Evolutionary conservation across 768 basidiomycete species (phyloP), one percentile per base, ranked within the genome.

Genomic region (Suillus spraguei): DNA sequence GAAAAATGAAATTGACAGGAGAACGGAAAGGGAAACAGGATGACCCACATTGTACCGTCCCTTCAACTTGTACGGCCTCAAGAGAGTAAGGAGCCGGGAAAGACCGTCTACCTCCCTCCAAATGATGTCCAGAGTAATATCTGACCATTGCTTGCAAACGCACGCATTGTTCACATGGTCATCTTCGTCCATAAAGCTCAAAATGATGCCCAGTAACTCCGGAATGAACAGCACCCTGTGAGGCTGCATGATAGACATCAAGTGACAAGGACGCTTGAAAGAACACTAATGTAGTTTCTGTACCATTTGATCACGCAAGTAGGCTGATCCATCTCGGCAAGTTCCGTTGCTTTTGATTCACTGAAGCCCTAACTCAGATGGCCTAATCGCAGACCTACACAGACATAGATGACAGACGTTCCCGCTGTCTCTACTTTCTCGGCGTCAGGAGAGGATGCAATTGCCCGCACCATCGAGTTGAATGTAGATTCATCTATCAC

Each of bases 361-460:
- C 28, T 28, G 28, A 28, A 28, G 28, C 28, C 28, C 28, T 28
- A 4, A 28, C 28, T 28, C 28, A 28, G 28, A 28, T 28, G 28
- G 28, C 28, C 28, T 28, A 28, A 28, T 28, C 28, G 28, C 11
- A 55, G 36, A 56, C 7, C 22, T 16, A 38, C 20, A 24, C 9
- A 38, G 8, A 39, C 17, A 41, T 17, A 58, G 28, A 58, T 58
- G 56, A 41, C 39, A 58, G 55, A 56, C 38, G n/a, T 17, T 24
- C 24, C 20, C 8, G 17, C 32, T 35, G 53, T 35, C 33, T 59
- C 71, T 32, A 47, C 82, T 5, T 89, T 90, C 64, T 80, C 85
- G 11, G 72, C 85, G 0, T 82, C 87, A 1, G 88, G 83, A 8
- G 83, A 88, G 67, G 91, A 90, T 36, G 88, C 78, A 0, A 91